These are phyloP conservation scores for Apiospora phragmitis DNA, from an alignment of 2,329 filamentous ascomycete species.

Conservation along the genomic window DNA sequence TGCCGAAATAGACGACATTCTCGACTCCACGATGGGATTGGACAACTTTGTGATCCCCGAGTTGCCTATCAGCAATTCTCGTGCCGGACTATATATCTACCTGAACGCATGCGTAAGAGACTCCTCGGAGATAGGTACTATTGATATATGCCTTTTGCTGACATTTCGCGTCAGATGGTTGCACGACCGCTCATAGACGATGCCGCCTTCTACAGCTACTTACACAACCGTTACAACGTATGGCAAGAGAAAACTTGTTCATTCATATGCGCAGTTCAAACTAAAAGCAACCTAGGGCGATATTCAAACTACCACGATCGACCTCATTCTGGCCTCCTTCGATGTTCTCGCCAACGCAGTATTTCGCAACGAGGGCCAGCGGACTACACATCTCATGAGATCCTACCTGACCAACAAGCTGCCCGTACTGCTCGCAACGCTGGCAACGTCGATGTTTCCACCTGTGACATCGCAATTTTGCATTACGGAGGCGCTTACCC, in stretches of 20 bases:
- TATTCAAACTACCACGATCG: conserved; percentile 73
- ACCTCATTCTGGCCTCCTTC: conserved; percentile 85
- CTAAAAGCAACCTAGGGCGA: conserved; percentile 60
- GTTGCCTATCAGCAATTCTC: conserved; percentile 70
- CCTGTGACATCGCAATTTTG: conserved; percentile 74
- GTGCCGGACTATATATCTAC: conserved; percentile 83
- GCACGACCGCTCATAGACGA: conserved; percentile 85
- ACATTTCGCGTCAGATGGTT: conserved; percentile 59
- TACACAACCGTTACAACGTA: conserved; percentile 84
- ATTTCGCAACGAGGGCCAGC: conserved; percentile 60
- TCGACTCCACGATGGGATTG: conserved; percentile 57
- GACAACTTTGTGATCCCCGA: conserved; percentile 61
- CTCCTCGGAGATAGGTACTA: background rate
- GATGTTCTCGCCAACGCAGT: conserved; percentile 87
- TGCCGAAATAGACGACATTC: conserved; percentile 56
- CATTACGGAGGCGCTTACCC: conserved; percentile 70
- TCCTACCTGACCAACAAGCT: conserved; percentile 80
- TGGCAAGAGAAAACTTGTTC: conserved; percentile 17
- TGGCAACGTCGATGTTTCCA: conserved; percentile 67
- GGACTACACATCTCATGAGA: conserved; percentile 70
- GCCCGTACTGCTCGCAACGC: conserved; percentile 52
- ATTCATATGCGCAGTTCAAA: background rate
- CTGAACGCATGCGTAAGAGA: conserved; percentile 74
- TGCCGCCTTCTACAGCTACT: conserved; percentile 71
- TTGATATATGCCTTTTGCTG: background rate